Evolutionary conservation across 768 basidiomycete species (phyloP), one percentile per base, ranked within the genome.

Genomic region (Mycena capillaripes): DNA sequence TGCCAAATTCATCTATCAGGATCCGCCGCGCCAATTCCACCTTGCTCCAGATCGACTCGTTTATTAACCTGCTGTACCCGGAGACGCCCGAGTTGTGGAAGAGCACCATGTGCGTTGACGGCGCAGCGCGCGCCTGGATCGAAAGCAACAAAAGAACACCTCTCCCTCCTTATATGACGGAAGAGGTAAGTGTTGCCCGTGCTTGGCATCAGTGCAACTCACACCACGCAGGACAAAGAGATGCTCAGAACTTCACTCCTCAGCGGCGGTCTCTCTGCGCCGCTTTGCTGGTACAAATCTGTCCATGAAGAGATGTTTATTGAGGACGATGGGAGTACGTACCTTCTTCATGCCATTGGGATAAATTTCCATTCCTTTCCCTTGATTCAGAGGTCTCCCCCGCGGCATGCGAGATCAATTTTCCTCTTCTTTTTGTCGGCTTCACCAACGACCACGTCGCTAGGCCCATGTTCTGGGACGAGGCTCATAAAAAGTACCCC

Each of bases 1-100:
- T 17, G 48, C 36, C 19, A 9, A 17, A 29, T 38, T 53, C n/a
- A 16, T 34, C n/a, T 44, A 21, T 48, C 1, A 48, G n/a, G 9
- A 9, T 21, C 46, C 23, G n/a, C 23, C 21, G 4, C 21, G 8
- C 46, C 23, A 48, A n/a, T 48, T 25, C 23, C 46, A 48, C 21
- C n/a, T n/a, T n/a, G n/a, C n/a, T n/a, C 46, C 12, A 86, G 83
- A 76, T 82, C 29, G 86, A 87, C 36, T 84, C 83, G 0, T 87
- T 86, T 77, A 80, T 79, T 36, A 80, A 75, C 48, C 27, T 83
- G 9, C 0, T 84, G 5, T 81, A 82, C 59, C 74, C 84, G 0
- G 74, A 75, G 11, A 84, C 84, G 55, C 81, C 83, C 0, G 80
- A 79, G 66, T 66, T 82, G 55, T 84, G 84, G 83, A 78, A 75